Evolutionary conservation across 768 basidiomycete species (phyloP).

Genomic region (Mrakia frigida): DNA sequence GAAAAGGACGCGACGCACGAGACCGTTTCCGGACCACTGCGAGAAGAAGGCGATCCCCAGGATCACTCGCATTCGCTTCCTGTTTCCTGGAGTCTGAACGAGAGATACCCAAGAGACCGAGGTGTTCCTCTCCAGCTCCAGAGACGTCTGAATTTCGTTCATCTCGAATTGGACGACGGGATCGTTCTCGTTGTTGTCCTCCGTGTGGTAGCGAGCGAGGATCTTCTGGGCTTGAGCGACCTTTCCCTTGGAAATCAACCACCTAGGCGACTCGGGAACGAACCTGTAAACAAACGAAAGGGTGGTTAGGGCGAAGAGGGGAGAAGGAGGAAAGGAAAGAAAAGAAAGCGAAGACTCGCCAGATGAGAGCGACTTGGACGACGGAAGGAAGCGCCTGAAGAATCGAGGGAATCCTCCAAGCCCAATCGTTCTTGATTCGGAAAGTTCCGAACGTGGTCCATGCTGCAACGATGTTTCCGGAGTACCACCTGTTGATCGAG

Average conservation of each 20-base stretch:
- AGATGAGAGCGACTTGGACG: constrained; percentile 10
- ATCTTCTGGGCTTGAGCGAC: constrained; percentile 61
- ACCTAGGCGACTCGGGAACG: constrained; percentile 79
- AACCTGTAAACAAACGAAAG: constrained; percentile 50
- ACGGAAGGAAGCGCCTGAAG: constrained; percentile 51
- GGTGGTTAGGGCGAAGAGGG: not conserved
- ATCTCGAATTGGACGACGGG: constrained; percentile 30
- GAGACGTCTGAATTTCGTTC: constrained; percentile 25
- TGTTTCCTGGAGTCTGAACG: constrained; percentile 21
- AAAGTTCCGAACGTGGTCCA: constrained; percentile 81
- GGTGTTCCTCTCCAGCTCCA: constrained; percentile 24
- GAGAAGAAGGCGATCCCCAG: constrained; percentile 50
- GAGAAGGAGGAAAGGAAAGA: not conserved
- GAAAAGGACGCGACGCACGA: constrained; percentile 39
- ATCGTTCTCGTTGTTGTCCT: constrained; percentile 54
- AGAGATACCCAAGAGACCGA: not conserved
- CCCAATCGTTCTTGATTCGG: constrained; percentile 51
- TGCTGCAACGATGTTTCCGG: constrained; percentile 66
- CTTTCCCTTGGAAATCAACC: constrained; percentile 67
- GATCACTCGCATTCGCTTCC: constrained; percentile 21
- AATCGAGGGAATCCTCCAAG: constrained; percentile 59
- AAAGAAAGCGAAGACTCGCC: not conserved
- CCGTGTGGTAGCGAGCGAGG: constrained; percentile 68
- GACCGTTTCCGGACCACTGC: constrained; percentile 77
- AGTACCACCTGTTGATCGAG: constrained; percentile 55